Conservation (phyloP, 192 early-diverging fungal genomes). For the Backusella circina region DNA sequence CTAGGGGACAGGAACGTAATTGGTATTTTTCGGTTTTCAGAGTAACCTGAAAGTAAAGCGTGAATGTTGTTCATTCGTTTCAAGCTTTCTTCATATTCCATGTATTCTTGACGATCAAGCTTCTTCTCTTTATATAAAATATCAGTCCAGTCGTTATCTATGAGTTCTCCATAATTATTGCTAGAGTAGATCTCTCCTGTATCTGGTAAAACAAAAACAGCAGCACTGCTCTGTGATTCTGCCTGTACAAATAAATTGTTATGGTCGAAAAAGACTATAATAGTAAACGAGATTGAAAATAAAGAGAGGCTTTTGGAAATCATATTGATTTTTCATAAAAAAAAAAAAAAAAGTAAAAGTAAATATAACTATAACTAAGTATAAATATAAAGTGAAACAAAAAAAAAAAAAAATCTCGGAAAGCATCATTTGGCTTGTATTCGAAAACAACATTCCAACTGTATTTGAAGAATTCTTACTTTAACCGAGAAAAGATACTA, state of each 20-base stretch:
- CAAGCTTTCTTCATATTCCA: background rate
- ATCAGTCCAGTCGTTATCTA: background rate
- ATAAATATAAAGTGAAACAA: no score
- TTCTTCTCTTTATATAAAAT: background rate
- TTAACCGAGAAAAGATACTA: background rate
- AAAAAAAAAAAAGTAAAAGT: background rate
- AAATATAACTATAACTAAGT: no score
- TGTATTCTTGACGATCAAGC: background rate
- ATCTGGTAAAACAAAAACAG: background rate
- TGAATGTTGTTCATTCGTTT: background rate
- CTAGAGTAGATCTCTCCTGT: background rate
- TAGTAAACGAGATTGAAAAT: background rate
- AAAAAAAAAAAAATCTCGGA: background rate
- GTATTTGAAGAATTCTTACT: background rate
- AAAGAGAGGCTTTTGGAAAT: background rate
- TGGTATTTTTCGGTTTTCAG: background rate
- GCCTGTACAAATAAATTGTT: background rate
- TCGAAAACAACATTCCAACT: background rate
- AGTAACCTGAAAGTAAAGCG: background rate
- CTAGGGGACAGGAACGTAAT: background rate
- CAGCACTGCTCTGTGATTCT: background rate
- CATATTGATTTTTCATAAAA: background rate
- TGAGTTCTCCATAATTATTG: background rate
- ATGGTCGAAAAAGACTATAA: background rate
- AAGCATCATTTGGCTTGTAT: background rate